Conservation (phyloP, 441 rosid genomes). For the Croton setiger region DNA sequence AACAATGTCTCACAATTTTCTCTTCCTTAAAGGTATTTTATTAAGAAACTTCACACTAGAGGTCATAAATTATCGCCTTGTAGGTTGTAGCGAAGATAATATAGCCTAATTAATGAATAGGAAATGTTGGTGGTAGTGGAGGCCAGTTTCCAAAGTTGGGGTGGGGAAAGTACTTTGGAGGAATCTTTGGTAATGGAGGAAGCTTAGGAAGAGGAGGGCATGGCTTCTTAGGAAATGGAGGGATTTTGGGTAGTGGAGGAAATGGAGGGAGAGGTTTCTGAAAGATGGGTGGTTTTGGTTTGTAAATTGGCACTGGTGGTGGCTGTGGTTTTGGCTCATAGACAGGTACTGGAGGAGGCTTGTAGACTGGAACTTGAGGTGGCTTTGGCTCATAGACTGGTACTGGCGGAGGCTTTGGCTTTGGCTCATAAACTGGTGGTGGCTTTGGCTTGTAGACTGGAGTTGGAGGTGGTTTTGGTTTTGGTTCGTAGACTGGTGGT, state of each 20-base stretch:
- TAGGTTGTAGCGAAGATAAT: neutral
- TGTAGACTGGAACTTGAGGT: slow-evolving; percentile 22
- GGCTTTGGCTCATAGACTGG: slow-evolving; percentile 33
- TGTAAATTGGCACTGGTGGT: slow-evolving; percentile 6
- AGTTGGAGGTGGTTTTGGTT: slow-evolving; percentile 10
- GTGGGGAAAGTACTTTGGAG: slow-evolving; percentile 51
- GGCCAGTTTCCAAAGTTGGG: slow-evolving; percentile 66
- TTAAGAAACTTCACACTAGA: slow-evolving; percentile 3
- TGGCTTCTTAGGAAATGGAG: slow-evolving; percentile 43
- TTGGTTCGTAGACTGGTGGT: slow-evolving; percentile 15
- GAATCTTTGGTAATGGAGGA: slow-evolving; percentile 40
- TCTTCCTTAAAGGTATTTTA: neutral
- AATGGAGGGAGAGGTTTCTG: slow-evolving; percentile 44
- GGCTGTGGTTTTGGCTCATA: slow-evolving; percentile 24
- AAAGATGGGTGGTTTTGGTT: slow-evolving; percentile 15
- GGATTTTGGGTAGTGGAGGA: slow-evolving; percentile 27
- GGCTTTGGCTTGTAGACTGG: slow-evolving; percentile 7
- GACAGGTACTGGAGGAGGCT: slow-evolving; percentile 11
- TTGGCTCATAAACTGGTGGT: neutral
- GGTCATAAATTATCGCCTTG: neutral
- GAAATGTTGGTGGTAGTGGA: slow-evolving; percentile 42
- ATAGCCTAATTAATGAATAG: slow-evolving; percentile 31
- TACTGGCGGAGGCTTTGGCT: slow-evolving; percentile 26
- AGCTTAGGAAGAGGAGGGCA: slow-evolving; percentile 34
- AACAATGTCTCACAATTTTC: neutral